These are phyloP conservation scores for Blastocystis sp. DNA, from an alignment of 352 stramenopile species.

Conservation along the genomic window DNA sequence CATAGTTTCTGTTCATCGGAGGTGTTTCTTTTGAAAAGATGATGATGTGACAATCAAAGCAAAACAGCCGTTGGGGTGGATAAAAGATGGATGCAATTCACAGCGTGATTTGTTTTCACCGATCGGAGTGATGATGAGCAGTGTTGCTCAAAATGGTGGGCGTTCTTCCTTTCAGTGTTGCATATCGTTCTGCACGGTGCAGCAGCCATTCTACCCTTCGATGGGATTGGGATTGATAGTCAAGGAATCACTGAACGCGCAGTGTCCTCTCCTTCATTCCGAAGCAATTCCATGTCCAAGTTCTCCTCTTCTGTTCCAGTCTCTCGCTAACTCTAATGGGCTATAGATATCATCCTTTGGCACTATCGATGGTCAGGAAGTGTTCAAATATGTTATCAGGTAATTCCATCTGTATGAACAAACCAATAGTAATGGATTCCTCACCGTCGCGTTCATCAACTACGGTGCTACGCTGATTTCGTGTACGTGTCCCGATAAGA, in stretches of 20 bases:
- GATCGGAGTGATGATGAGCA: too few species aligned
- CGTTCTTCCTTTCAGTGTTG: too few species aligned
- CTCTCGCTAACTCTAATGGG: neutral
- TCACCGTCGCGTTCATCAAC: slow-evolving; percentile 61
- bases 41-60: too few species aligned
- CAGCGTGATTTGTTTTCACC: too few species aligned
- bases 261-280: neutral
- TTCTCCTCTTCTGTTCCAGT: neutral
- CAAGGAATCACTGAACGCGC: neutral
- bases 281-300: neutral
- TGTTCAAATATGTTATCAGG: slow-evolving; percentile 25
- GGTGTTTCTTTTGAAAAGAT: too few species aligned
- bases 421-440: slow-evolving; percentile 50
- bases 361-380: neutral
- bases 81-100: too few species aligned
- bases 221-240: neutral
- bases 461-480: slow-evolving; percentile 66
- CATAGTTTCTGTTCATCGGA: too few species aligned
- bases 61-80: too few species aligned
- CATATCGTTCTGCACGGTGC: too few species aligned
- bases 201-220: too few species aligned
- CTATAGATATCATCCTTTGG: slow-evolving; percentile 41
- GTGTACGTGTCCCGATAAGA: slow-evolving; percentile 34
- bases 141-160: too few species aligned
- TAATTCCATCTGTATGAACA: neutral